These are phyloP conservation scores for Trichoderma asperelloides DNA, from an alignment of 495 filamentous ascomycete species.

Conservation along the genomic window DNA sequence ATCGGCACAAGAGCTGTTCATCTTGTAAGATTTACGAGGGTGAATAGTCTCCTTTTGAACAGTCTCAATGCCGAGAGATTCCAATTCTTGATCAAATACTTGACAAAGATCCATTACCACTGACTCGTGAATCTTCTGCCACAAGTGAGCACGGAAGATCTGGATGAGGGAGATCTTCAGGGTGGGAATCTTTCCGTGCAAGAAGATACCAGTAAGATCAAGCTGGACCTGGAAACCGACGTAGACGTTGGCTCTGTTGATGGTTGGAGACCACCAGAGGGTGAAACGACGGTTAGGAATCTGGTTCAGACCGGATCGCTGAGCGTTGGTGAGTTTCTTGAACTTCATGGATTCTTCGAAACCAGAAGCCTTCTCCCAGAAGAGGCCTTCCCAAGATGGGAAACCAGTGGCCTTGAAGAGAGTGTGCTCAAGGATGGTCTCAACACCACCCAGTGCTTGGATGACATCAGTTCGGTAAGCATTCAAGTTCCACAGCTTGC, in stretches of 20 bases:
- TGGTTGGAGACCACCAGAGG: constrained; percentile 93
- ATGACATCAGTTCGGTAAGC: constrained; percentile 98
- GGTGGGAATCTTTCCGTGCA: constrained; percentile 98
- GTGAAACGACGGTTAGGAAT: constrained; percentile 99
- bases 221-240: constrained; percentile 99
- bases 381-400: constrained; percentile 96
- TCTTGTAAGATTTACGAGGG: constrained; percentile 99
- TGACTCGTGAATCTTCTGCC: constrained; percentile 99
- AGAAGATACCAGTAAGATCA: constrained; percentile 97
- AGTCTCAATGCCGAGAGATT: constrained; percentile 92
- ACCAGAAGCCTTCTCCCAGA: constrained; percentile 78
- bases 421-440: constrained; percentile 97
- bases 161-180: constrained; percentile 98
- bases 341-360: constrained; percentile 93
- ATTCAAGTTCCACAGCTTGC: constrained; percentile 98
- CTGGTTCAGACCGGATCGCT: constrained; percentile 96
- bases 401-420: constrained; percentile 98
- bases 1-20: constrained; percentile 99
- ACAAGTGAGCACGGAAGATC: constrained; percentile 99
- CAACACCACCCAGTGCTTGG: constrained; percentile 96
- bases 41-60: constrained; percentile 99
- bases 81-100: constrained; percentile 97
- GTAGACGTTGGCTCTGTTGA: constrained; percentile 70
- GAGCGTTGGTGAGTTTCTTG: constrained; percentile 98
- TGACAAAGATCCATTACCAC: constrained; percentile 99